These are phyloP conservation scores for Cryptococcus wingfieldii DNA, from an alignment of 1,284 basidiomycete species.

Conservation along the genomic window DNA sequence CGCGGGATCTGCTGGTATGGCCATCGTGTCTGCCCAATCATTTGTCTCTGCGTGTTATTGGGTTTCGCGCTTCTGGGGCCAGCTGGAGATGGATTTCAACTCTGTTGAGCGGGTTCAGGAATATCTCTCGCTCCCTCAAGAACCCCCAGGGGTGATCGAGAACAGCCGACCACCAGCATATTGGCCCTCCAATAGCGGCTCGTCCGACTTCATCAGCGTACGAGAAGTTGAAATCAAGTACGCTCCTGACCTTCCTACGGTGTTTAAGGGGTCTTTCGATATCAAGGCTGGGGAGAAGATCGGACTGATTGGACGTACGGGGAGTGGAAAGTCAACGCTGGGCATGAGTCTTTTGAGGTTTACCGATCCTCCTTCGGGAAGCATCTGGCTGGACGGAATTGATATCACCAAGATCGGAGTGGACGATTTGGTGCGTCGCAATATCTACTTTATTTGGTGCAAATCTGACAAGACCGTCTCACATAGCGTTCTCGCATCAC, in stretches of 20 bases:
- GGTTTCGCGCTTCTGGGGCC: slow-evolving; percentile 48
- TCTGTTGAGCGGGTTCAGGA: slow-evolving; percentile 83
- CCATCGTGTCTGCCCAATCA: slow-evolving; percentile 61
- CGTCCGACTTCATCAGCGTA: slow-evolving; percentile 54
- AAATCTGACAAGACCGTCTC: background rate
- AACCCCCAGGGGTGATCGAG: slow-evolving; percentile 68
- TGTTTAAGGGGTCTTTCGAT: slow-evolving; percentile 71
- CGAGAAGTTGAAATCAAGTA: slow-evolving; percentile 76
- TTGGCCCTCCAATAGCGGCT: slow-evolving; percentile 64
- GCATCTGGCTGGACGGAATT: slow-evolving; percentile 79
- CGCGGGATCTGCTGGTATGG: slow-evolving; percentile 76
- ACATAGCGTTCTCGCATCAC: slow-evolving; percentile 45
- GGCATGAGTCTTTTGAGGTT: slow-evolving; percentile 84
- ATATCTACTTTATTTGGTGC: too few species aligned
- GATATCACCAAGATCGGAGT: slow-evolving; percentile 84
- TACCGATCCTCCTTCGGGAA: slow-evolving; percentile 73
- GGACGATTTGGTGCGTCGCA: slow-evolving; percentile 61
- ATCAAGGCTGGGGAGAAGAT: slow-evolving; percentile 71
- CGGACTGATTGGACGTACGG: slow-evolving; percentile 53
- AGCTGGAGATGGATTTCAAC: slow-evolving; percentile 58
- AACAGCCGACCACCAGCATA: slow-evolving; percentile 69
- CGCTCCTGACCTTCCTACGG: slow-evolving; percentile 74
- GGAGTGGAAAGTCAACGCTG: slow-evolving; percentile 56
- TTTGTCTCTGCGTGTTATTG: slow-evolving; percentile 48
- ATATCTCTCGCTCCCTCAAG: slow-evolving; percentile 81